Conservation (phyloP, 1,284 basidiomycete species). For the Ustilago tritici region DNA sequence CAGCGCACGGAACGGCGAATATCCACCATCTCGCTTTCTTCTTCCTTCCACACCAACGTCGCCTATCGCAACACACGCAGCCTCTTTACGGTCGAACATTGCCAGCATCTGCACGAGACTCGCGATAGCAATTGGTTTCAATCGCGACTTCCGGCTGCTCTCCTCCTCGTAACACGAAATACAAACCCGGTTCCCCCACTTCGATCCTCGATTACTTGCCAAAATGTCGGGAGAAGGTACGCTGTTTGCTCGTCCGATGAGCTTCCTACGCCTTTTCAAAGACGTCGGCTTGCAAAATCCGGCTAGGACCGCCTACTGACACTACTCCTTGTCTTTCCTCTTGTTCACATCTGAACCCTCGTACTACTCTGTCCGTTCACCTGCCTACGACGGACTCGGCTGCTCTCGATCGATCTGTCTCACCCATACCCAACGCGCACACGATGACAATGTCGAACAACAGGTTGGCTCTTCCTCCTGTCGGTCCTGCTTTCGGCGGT, state of each 20-base stretch:
- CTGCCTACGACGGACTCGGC: not conserved
- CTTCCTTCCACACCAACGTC: not conserved
- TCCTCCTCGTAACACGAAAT: not conserved
- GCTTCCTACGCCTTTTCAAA: too few relatives aligned
- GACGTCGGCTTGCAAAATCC: not conserved
- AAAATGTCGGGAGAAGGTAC: conserved; percentile 58
- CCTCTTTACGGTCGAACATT: not conserved
- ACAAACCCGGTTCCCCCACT: conserved; percentile 9
- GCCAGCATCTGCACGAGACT: not conserved
- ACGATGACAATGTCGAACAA: not conserved
- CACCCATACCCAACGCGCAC: not conserved
- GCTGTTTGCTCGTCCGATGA: not conserved
- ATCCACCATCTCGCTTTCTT: conserved; percentile 5
- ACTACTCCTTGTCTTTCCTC: not conserved
- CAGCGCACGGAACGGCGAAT: conserved; percentile 18
- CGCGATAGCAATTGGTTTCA: not conserved
- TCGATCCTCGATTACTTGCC: conserved; percentile 10
- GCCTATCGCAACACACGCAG: not conserved
- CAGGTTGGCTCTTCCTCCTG: conserved; percentile 68
- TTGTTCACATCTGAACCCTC: not conserved
- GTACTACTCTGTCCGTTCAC: not conserved
- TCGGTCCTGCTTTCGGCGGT: conserved; percentile 67
- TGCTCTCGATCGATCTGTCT: not conserved
- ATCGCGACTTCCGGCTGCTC: not conserved
- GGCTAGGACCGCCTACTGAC: not conserved